phyloP scores from a whole-genome alignment of 2,329 filamentous ascomycete genomes.

The Calonectria fujianensis region DNA sequence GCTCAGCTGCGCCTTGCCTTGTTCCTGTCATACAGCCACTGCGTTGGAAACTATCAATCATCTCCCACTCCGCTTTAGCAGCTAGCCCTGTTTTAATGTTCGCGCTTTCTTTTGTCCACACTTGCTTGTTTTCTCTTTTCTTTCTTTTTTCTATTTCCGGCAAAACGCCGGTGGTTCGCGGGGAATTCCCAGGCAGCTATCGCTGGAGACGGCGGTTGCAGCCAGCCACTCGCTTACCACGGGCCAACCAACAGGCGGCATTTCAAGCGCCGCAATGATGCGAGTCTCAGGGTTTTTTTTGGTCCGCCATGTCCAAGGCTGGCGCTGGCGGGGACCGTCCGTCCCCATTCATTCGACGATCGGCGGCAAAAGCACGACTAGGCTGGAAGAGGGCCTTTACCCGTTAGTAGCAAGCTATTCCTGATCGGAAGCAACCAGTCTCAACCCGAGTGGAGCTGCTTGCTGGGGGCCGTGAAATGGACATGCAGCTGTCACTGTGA shows the following conservation, averaged over 20 bases:
- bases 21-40: neutral
- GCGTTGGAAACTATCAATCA: neutral
- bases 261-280: conserved; percentile 12
- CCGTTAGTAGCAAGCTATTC: neutral
- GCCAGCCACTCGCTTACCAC: conserved; percentile 21
- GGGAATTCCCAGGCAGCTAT: neutral
- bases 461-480: neutral
- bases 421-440: neutral
- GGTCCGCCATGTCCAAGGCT: neutral
- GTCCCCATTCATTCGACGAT: neutral
- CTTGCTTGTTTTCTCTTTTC: neutral
- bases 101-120: neutral
- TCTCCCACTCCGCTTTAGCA: neutral
- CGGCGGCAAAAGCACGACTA: neutral
- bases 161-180: neutral
- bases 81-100: neutral
- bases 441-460: neutral
- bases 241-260: neutral
- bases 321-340: neutral
- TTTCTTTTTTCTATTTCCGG: neutral
- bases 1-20: neutral
- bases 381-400: neutral
- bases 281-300: neutral
- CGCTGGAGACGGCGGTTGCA: neutral
- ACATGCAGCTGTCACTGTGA: neutral